These are phyloP conservation scores for Chenopodium album DNA, from an alignment of 148 eudicot species.

Conservation along the genomic window DNA sequence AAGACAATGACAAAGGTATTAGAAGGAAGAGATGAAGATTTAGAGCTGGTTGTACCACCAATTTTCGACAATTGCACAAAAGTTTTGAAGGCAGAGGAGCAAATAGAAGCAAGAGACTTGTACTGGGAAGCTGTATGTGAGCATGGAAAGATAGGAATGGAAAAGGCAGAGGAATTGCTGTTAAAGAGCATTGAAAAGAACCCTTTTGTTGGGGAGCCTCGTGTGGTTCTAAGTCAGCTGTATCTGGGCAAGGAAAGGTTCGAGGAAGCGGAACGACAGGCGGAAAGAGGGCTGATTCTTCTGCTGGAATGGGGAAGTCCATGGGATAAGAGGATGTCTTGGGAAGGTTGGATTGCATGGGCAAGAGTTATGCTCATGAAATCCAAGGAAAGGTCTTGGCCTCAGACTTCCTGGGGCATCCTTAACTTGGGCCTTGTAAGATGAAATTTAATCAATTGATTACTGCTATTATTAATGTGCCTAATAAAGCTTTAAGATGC, in stretches of 20 bases:
- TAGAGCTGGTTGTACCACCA: slow-evolving; percentile 79
- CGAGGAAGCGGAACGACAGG: slow-evolving; percentile 65
- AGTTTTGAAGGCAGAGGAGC: slow-evolving; percentile 56
- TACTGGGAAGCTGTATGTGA: slow-evolving; percentile 87
- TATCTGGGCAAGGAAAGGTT: slow-evolving; percentile 58
- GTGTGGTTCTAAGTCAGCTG: slow-evolving; percentile 67
- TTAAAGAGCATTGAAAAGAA: slow-evolving; percentile 57
- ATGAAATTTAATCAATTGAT: neutral
- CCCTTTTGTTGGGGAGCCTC: slow-evolving; percentile 87
- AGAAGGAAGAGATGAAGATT: slow-evolving; percentile 11
- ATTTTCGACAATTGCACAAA: slow-evolving; percentile 62
- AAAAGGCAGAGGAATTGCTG: slow-evolving; percentile 53
- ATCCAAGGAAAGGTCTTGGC: slow-evolving; percentile 82
- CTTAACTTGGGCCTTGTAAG: slow-evolving; percentile 83
- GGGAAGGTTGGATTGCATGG: slow-evolving; percentile 99
- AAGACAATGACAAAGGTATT: neutral
- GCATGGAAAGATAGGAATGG: slow-evolving; percentile 31
- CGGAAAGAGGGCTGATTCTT: slow-evolving; percentile 54
- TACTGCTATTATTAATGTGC: no score
- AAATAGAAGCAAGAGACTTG: slow-evolving; percentile 62
- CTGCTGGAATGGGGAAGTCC: slow-evolving; percentile 90
- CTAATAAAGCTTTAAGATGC: neutral
- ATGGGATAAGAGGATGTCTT: slow-evolving; percentile 95
- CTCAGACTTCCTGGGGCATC: slow-evolving; percentile 73
- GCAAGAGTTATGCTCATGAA: slow-evolving; percentile 77